Conservation (phyloP, 2,329 filamentous ascomycete species). For the Phyllosticta citribraziliensis region DNA sequence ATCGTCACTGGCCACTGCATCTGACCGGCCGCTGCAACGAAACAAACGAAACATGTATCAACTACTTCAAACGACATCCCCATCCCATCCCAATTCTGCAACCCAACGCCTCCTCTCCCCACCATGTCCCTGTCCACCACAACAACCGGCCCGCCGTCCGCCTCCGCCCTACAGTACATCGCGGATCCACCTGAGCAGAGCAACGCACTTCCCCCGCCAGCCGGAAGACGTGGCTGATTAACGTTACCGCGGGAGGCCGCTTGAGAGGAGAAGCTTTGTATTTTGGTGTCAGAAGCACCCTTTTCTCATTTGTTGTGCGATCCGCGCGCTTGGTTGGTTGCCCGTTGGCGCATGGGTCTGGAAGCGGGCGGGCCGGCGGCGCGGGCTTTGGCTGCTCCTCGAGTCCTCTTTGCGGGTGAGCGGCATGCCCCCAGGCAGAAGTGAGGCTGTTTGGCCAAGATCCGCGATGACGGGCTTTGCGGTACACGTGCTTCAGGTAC, state of each 20-base stretch:
- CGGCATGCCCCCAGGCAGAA: not conserved
- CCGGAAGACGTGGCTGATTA: no score
- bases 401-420: no score
- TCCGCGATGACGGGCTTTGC: not conserved
- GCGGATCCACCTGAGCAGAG: no score
- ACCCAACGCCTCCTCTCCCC: not conserved
- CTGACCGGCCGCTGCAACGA: not conserved
- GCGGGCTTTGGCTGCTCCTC: no score
- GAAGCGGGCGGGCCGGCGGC: no score
- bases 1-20: not conserved
- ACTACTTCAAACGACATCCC: not conserved
- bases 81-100: not conserved
- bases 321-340: no score
- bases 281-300: no score
- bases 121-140: not conserved
- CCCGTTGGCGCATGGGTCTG: no score
- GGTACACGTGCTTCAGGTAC: not conserved
- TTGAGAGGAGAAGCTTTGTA: no score
- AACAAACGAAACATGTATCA: not conserved
- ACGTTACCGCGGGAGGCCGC: no score
- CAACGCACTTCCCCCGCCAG: no score
- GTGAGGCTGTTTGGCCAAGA: not conserved
- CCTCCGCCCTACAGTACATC: not conserved
- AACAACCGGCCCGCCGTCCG: not conserved
- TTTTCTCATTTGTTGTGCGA: no score